Evolutionary conservation across 2,329 filamentous ascomycete genomes (phyloP), one percentile per base, ranked within the genome.

Genomic region (Colletotrichum lentis): DNA sequence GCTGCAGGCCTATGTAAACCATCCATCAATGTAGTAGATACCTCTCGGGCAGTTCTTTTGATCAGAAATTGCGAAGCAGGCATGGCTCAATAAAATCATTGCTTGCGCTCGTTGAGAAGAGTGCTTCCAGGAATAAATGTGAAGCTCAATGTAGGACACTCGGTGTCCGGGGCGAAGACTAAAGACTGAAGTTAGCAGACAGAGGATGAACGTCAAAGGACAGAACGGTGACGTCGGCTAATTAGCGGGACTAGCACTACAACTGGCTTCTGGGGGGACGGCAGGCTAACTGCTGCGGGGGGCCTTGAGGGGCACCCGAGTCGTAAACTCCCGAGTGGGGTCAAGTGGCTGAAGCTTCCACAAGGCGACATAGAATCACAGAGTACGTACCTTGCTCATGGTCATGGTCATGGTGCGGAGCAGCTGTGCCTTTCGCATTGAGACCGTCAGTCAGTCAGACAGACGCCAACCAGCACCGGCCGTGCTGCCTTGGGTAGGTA

Each of bases 281-380:
- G 31, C 7, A 10, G 7, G 41, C 18, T 18, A 11, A 24, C 41
- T 46, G 55, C 44, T 60, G 49, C 57, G 50, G 65, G 65, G 53
- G 52, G 46, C 49, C 54, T 59, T 20, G 54, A 58, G 41, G 58
- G 62, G 49, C 41, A 55, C 39, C 37, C 35, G 14, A 49, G 54
- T 56, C 54, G 18, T 27, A 35, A n/a, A 43, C 39, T 56, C 54
- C 41, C 41, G 20, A 27, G 46, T 44, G 39, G 49, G 65, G 61
- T 20, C 8, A 37, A 20, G 65, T 57, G 57, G 67, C 57, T 67
- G 44, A 46, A 69, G 67, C 63, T 67, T 56, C 47, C 37, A 64
- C 46, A 18, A 54, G 39, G 43, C 46, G 11, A 22, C 53, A 62
- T 57, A 57, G 63, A 69, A 69, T 67, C 57, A 67, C 65, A 65